phyloP scores from a whole-genome alignment of 495 filamentous ascomycete species.

The Aspergillus avenaceus region DNA sequence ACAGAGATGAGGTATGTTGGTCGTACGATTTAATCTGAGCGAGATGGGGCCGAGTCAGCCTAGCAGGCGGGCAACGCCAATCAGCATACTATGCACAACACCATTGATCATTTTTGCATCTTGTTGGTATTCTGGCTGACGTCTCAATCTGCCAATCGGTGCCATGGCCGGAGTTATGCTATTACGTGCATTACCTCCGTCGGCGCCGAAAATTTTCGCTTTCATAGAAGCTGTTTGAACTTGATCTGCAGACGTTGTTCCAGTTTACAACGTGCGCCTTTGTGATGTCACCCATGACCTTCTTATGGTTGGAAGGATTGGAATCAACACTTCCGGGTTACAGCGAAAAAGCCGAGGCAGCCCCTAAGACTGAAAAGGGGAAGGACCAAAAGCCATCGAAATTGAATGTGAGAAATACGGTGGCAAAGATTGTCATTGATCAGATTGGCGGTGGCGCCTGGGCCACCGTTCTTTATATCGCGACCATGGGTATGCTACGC shows the following conservation, averaged over 20 bases:
- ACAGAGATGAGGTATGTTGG: slow-evolving; percentile 51
- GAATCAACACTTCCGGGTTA: slow-evolving; percentile 48
- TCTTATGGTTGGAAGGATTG: slow-evolving; percentile 65
- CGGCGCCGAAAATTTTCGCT: slow-evolving; percentile 3
- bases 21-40: too few species aligned
- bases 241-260: slow-evolving; percentile 58
- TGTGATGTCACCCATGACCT: slow-evolving; percentile 70
- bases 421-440: slow-evolving; percentile 71
- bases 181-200: neutral
- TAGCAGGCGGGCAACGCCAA: neutral
- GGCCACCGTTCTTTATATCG: slow-evolving; percentile 71
- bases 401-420: slow-evolving; percentile 65
- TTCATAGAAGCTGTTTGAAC: slow-evolving; percentile 23
- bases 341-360: neutral
- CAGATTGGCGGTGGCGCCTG: slow-evolving; percentile 69
- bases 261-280: slow-evolving; percentile 72
- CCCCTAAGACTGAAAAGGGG: slow-evolving; percentile 16
- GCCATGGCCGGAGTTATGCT: slow-evolving; percentile 1
- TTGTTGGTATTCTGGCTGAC: neutral
- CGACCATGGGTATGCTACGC: slow-evolving; percentile 43
- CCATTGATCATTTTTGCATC: neutral
- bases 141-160: neutral
- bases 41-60: too few species aligned
- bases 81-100: neutral
- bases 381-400: slow-evolving; percentile 17